These are phyloP conservation scores for Cystobasidium ongulense DNA, from an alignment of 768 basidiomycete genomes.

Conservation along the genomic window DNA sequence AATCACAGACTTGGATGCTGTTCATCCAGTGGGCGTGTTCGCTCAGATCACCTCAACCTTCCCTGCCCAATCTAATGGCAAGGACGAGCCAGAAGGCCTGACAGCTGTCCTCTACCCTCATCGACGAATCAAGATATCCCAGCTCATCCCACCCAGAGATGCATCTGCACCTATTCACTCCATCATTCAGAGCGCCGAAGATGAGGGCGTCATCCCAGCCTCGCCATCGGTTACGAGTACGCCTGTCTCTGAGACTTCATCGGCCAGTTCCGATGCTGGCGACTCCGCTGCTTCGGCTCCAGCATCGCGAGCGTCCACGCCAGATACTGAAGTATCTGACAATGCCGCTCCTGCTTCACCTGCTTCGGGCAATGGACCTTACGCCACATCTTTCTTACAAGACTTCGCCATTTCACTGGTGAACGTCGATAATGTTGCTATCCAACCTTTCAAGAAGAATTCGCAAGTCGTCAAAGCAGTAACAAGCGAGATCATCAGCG, in stretches of 20 bases:
- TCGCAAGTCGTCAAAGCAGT: conserved; percentile 84
- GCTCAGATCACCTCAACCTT: conserved; percentile 94
- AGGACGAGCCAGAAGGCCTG: conserved; percentile 66
- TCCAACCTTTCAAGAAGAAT: conserved; percentile 80
- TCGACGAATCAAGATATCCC: conserved; percentile 75
- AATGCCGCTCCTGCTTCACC: not conserved
- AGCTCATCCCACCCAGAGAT: conserved; percentile 58
- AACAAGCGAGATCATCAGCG: conserved; percentile 90
- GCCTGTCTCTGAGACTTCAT: not conserved
- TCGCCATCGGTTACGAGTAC: not conserved
- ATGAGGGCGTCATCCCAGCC: conserved; percentile 28
- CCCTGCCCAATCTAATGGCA: conserved; percentile 32
- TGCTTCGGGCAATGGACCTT: conserved; percentile 49
- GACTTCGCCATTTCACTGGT: conserved; percentile 76
- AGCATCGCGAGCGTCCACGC: conserved; percentile 9
- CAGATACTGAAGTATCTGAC: not conserved
- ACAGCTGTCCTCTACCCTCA: conserved; percentile 93
- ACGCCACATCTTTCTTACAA: conserved; percentile 78
- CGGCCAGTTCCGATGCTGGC: not conserved
- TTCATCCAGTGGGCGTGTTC: conserved; percentile 89
- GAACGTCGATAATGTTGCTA: conserved; percentile 69
- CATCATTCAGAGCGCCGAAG: conserved; percentile 38
- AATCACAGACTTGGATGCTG: conserved; percentile 75
- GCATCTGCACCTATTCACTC: conserved; percentile 14
- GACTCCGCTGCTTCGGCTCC: conserved; percentile 12